Percentiles rank a stretch among this genome's conserved stretches.
phyloP scores from a whole-genome alignment of 1,139 yeast species.

The Suhomyces bolitotheri region DNA sequence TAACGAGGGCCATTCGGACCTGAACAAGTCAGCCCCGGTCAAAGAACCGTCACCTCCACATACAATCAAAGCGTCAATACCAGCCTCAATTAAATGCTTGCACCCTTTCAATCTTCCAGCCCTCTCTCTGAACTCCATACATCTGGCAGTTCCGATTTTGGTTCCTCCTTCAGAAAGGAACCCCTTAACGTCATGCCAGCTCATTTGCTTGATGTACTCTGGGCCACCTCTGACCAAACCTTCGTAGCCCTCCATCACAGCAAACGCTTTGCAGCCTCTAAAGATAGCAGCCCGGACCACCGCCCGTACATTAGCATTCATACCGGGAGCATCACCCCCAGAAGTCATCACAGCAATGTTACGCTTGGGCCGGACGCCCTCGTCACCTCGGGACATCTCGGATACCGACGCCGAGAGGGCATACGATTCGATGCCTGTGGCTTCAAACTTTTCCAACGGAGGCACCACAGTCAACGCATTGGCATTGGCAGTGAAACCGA shows the following conservation, averaged over 20 bases:
- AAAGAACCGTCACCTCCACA: slow-evolving; percentile 99
- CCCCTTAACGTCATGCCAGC: slow-evolving; percentile 94
- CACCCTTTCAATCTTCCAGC: slow-evolving; percentile 82
- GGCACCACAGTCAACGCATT: slow-evolving; percentile 61
- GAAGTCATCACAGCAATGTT: slow-evolving; percentile 94
- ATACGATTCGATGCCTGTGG: slow-evolving; percentile 11
- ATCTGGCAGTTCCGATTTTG: slow-evolving; percentile 93
- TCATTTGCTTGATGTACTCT: slow-evolving; percentile 68
- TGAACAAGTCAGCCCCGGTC: slow-evolving; percentile 94
- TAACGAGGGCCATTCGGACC: slow-evolving; percentile 91
- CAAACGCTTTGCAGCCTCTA: slow-evolving; percentile 92
- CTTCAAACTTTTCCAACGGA: slow-evolving; percentile 29
- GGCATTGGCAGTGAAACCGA: slow-evolving; percentile 63
- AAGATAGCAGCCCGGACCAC: slow-evolving; percentile 88
- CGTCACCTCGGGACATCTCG: slow-evolving; percentile 16
- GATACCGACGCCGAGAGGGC: slow-evolving; percentile 18
- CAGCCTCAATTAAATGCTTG: slow-evolving; percentile 78
- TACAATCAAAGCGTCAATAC: slow-evolving; percentile 94
- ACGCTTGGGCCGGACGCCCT: slow-evolving; percentile 28
- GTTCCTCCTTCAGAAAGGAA: slow-evolving; percentile 93
- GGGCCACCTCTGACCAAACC: slow-evolving; percentile 86
- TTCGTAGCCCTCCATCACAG: slow-evolving; percentile 91
- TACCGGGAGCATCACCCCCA: slow-evolving; percentile 99
- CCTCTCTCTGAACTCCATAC: slow-evolving; percentile 80
- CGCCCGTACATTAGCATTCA: slow-evolving; percentile 95